Evolutionary conservation across 2,329 filamentous ascomycete genomes (phyloP).

Genomic region (Simplicillium aogashimaense): DNA sequence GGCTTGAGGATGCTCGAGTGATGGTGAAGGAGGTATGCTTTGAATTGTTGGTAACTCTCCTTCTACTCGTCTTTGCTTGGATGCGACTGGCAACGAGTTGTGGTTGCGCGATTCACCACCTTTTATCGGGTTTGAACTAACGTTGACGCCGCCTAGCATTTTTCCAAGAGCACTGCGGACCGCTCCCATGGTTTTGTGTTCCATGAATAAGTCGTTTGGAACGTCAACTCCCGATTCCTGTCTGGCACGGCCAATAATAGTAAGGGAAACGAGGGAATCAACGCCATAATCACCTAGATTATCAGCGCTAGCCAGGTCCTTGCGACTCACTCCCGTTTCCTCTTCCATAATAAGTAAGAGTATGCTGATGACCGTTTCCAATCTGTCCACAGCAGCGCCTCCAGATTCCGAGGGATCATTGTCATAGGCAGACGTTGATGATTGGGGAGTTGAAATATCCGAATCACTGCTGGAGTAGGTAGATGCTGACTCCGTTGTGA

Average conservation of each 20-base stretch:
- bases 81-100: too few relatives aligned
- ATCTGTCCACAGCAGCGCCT: neutral
- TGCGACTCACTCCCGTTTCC: constrained; percentile 41
- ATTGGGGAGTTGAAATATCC: neutral
- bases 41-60: too few relatives aligned
- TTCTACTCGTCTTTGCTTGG: too few relatives aligned
- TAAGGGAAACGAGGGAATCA: constrained; percentile 50
- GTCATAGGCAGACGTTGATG: neutral
- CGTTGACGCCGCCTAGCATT: too few relatives aligned
- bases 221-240: neutral
- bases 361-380: constrained; percentile 33
- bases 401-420: neutral
- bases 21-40: too few relatives aligned
- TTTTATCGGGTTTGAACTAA: too few relatives aligned
- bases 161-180: too few relatives aligned
- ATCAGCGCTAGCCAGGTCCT: constrained; percentile 45
- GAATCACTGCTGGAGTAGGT: neutral
- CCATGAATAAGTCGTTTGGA: too few relatives aligned
- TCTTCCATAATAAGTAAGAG: too few relatives aligned
- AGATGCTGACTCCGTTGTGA: neutral
- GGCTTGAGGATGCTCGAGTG: too few relatives aligned
- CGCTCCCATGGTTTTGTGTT: too few relatives aligned
- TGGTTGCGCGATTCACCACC: too few relatives aligned
- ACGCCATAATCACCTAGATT: constrained; percentile 46
- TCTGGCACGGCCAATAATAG: constrained; percentile 20